Evolutionary conservation across 192 early-diverging fungal genomes (phyloP).

Genomic region (Spizellomyces sp.): DNA sequence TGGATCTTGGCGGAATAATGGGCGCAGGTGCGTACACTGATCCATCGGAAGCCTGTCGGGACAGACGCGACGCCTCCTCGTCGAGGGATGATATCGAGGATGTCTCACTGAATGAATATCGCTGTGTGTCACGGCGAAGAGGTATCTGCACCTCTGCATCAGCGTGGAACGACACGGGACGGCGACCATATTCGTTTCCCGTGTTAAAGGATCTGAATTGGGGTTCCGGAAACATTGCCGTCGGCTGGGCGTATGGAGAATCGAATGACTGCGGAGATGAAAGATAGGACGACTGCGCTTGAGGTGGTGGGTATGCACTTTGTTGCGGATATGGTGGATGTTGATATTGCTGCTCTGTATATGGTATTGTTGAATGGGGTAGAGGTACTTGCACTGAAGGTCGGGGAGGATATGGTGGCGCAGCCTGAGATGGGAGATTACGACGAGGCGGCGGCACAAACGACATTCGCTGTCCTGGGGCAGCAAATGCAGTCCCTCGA

Average conservation of each 20-base stretch:
- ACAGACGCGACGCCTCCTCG: background rate
- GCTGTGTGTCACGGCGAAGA: slow-evolving; percentile 3
- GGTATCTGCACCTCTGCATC: background rate
- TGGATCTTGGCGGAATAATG: slow-evolving; percentile 18
- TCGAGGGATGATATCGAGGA: slow-evolving; percentile 10
- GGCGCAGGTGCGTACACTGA: background rate
- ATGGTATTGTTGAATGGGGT: background rate
- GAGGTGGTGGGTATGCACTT: slow-evolving; percentile 2
- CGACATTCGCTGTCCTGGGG: background rate
- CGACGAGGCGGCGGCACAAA: slow-evolving; percentile 31
- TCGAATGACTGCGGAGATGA: background rate
- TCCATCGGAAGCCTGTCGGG: background rate
- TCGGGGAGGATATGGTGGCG: slow-evolving; percentile 4
- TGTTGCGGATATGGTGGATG: slow-evolving; percentile 10
- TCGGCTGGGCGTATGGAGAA: slow-evolving; percentile 9
- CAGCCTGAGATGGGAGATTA: slow-evolving; percentile 3
- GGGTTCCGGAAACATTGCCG: slow-evolving; percentile 22
- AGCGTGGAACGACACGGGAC: slow-evolving; percentile 3
- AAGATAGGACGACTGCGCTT: background rate
- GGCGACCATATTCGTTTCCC: background rate
- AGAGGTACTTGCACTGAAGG: slow-evolving; percentile 3
- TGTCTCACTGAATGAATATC: slow-evolving; percentile 12
- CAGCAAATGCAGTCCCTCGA: background rate
- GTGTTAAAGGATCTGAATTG: background rate
- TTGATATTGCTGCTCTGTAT: background rate